Base-by-base conservation (phyloP, 2,329 filamentous ascomycete species). In the Trichoderma gracile region DNA sequence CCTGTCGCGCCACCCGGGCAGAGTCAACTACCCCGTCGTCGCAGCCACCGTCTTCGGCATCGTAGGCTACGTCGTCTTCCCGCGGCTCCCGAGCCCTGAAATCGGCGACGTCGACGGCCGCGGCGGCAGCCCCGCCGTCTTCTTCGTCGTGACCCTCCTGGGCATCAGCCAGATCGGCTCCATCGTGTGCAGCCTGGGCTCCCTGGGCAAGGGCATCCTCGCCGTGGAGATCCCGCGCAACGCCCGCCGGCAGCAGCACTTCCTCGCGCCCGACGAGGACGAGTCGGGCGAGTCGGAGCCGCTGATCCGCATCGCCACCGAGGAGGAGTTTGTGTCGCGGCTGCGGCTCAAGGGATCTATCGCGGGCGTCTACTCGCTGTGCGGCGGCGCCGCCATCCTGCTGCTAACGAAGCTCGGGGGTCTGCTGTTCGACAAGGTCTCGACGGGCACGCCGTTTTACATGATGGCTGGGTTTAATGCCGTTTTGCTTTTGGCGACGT, bases 111-210 rank as follows among this genome's bases (percentile, higher is more conserved):
- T 84, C 0, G 80, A 86, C 33, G 88, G 87, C 4, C 81, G 89
- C 27, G 86, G 90, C 40, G 91, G 91, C 19, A 86, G 82, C 40
- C 83, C 86, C 0, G 80, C 78, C 12, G 87, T 97, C 17, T 93
- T 96, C 73, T 68, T 93, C 14, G 84, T 94, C 17, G 92, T 93
- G 47, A 86, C 89, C 0, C 78, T 97, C 19, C 86, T 98, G 45
- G 95, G 95, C 15, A 86, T 97, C 72, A 96, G 92, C 71, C 95
- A 99, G 77, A 98, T 99, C 67, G 95, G 94, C 2, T 90, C 93
- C 12, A 98, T 99, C 65, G 95, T 99, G 0, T 97, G 93, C 78
- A 96, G 92, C 68, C 84, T 99, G n/a, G 93, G 91, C 0, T 86
- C 95, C 0, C 83, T 99, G 3, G 92, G 92, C 43, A 87, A 87